Evolutionary conservation across 2,329 filamentous ascomycete species (phyloP).

Genomic region (Ceratocystis cubensis): DNA sequence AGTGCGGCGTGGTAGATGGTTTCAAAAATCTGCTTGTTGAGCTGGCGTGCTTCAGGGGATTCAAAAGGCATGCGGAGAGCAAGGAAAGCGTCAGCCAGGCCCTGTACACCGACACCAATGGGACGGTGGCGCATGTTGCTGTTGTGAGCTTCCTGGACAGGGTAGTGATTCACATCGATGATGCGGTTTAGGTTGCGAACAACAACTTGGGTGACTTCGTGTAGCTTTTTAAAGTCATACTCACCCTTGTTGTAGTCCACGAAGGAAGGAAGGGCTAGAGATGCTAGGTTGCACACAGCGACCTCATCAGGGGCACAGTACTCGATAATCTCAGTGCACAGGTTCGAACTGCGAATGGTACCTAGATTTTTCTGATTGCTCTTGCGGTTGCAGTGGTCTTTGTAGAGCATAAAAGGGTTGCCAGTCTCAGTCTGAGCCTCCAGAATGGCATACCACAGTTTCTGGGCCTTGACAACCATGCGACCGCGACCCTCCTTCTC

Average conservation of each 20-base stretch:
- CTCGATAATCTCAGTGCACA: conserved; percentile 98
- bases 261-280: conserved; percentile 78
- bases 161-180: conserved; percentile 97
- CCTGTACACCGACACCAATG: conserved; percentile 92
- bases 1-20: conserved; percentile 96
- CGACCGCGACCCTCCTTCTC: conserved; percentile 79
- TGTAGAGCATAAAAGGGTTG: conserved; percentile 99
- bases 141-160: conserved; percentile 82
- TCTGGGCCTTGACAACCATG: conserved; percentile 89
- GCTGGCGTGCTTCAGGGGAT: conserved; percentile 79
- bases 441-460: conserved; percentile 97
- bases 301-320: conserved; percentile 97
- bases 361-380: conserved; percentile 99
- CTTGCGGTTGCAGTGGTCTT: conserved; percentile 96
- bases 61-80: conserved; percentile 94
- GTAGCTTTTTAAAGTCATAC: conserved; percentile 94
- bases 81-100: conserved; percentile 95
- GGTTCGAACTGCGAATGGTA: conserved; percentile 94
- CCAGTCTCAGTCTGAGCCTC: conserved; percentile 98
- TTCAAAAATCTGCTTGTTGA: conserved; percentile 98
- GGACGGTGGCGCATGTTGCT: conserved; percentile 97
- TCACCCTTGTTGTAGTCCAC: conserved; percentile 73
- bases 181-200: conserved; percentile 88
- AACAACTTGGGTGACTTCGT: conserved; percentile 85
- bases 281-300: conserved; percentile 95